phyloP scores from a whole-genome alignment of 108 stramenopile species.

The Cylindrotheca fusiformis region DNA sequence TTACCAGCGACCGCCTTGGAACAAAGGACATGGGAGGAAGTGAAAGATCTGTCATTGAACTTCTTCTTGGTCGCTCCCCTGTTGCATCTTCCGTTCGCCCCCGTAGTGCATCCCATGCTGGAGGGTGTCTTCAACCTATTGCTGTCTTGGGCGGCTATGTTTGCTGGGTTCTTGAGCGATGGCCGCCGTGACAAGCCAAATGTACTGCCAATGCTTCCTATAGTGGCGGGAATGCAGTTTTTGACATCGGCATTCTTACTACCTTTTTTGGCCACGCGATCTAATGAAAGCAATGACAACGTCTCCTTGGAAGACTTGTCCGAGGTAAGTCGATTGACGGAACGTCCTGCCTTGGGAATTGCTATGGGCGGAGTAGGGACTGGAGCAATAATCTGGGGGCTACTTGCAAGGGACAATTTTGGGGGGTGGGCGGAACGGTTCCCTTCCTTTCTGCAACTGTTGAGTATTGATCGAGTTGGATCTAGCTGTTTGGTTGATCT shows the following conservation, averaged over 20 bases:
- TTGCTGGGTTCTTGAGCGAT: slow-evolving; percentile 84
- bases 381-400: slow-evolving; percentile 62
- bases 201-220: slow-evolving; percentile 58
- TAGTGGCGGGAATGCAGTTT: slow-evolving; percentile 87
- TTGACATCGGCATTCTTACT: slow-evolving; percentile 80
- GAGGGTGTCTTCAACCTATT: slow-evolving; percentile 89
- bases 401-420: slow-evolving; percentile 58
- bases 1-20: slow-evolving; percentile 66
- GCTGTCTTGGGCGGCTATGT: slow-evolving; percentile 86
- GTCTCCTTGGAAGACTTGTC: slow-evolving; percentile 42
- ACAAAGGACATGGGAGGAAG: slow-evolving; percentile 81
- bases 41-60: slow-evolving; percentile 75
- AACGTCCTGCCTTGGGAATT: slow-evolving; percentile 54
- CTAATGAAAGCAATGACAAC: slow-evolving; percentile 31
- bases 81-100: slow-evolving; percentile 64
- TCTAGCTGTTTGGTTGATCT: slow-evolving; percentile 81
- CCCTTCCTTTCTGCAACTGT: slow-evolving; percentile 50
- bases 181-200: slow-evolving; percentile 73
- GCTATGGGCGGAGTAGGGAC: slow-evolving; percentile 63
- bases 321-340: slow-evolving; percentile 35
- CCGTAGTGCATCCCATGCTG: slow-evolving; percentile 77
- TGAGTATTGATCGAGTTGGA: slow-evolving; percentile 83
- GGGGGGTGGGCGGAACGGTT: slow-evolving; percentile 62
- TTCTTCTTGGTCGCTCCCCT: slow-evolving; percentile 81
- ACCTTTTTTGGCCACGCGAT: slow-evolving; percentile 74